Conservation (phyloP, 768 basidiomycete genomes). For the Myochromella boudieri region DNA sequence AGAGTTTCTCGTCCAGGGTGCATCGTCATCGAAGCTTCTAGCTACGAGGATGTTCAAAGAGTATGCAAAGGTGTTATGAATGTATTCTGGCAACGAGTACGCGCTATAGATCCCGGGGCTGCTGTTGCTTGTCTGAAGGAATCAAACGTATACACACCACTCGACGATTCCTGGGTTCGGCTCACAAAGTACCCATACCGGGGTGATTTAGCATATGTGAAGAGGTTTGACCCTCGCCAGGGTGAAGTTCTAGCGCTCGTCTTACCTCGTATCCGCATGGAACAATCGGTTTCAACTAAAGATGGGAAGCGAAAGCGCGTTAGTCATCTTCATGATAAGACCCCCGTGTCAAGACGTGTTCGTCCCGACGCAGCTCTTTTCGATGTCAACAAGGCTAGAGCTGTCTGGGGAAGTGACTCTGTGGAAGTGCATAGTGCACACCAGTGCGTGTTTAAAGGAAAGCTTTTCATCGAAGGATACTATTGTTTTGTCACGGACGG, state of each 20-base stretch:
- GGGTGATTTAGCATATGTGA: constrained; percentile 3
- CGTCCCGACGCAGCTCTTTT: no score
- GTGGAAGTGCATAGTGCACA: neutral
- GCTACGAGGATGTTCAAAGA: neutral
- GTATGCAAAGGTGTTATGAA: neutral
- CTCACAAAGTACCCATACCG: neutral
- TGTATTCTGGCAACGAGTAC: neutral
- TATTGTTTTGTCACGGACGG: neutral
- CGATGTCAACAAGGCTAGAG: neutral
- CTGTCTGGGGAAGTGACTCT: neutral
- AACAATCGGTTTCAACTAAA: no score
- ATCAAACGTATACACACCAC: neutral
- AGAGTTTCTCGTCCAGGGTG: constrained; percentile 6
- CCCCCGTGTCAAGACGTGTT: no score
- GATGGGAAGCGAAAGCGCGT: no score
- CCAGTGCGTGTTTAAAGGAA: neutral
- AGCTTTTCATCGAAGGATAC: neutral
- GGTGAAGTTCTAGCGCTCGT: neutral
- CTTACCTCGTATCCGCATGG: no score
- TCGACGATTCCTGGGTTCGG: neutral
- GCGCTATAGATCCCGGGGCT: neutral
- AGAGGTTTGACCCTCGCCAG: neutral
- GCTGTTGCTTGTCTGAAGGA: neutral
- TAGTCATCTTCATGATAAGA: no score
- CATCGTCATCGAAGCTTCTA: constrained; percentile 5